phyloP scores from a whole-genome alignment of 2,329 filamentous ascomycete genomes.

The Tricladium varicosporioides region DNA sequence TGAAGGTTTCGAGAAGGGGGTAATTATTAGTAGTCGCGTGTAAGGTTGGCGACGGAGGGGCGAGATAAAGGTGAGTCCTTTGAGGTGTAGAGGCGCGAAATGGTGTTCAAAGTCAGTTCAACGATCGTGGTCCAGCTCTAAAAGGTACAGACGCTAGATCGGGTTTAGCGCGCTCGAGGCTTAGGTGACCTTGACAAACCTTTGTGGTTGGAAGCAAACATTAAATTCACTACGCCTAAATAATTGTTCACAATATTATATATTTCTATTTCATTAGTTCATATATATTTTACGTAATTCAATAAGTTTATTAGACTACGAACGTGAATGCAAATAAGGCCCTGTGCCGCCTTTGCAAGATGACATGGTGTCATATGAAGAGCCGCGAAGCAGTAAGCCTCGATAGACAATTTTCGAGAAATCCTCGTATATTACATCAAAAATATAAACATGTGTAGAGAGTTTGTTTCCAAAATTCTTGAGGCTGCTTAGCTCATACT shows the following conservation, averaged over 20 bases:
- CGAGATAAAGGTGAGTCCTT: slow-evolving; percentile 14
- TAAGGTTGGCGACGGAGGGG: slow-evolving; percentile 13
- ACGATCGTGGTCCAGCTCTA: too few relatives aligned
- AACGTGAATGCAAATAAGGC: too few relatives aligned
- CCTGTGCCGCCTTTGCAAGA: too few relatives aligned
- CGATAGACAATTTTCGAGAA: too few relatives aligned
- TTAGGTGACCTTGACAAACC: background rate
- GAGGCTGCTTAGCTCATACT: background rate
- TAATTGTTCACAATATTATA: background rate
- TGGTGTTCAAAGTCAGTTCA: background rate
- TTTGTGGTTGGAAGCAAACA: background rate
- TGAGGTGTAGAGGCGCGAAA: slow-evolving; percentile 8
- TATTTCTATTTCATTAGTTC: background rate
- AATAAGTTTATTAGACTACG: too few relatives aligned
- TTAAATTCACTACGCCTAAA: background rate
- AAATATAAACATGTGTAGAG: background rate
- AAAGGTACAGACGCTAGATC: too few relatives aligned
- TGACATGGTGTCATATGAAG: too few relatives aligned
- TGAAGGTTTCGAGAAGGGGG: background rate
- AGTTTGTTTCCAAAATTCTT: background rate
- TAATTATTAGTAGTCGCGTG: slow-evolving; percentile 9
- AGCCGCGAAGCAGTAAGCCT: too few relatives aligned
- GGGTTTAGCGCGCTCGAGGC: background rate
- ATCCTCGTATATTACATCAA: too few relatives aligned
- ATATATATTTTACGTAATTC: too few relatives aligned